These are phyloP conservation scores for Herpomyces periplanetae DNA, from an alignment of 2,329 filamentous ascomycete species.

Conservation along the genomic window DNA sequence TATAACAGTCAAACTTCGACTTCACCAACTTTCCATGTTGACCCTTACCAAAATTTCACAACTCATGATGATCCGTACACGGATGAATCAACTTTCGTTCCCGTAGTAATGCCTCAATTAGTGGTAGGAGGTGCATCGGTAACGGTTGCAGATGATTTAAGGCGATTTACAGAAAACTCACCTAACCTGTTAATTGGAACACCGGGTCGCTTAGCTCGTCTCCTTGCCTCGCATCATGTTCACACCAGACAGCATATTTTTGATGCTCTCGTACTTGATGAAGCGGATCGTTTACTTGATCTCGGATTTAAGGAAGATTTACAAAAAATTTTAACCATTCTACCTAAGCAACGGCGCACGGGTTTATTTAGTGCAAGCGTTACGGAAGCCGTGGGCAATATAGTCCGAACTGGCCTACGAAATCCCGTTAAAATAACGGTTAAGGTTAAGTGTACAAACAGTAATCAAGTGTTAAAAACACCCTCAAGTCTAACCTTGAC, in stretches of 20 bases:
- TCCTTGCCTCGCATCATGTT: constrained; percentile 50
- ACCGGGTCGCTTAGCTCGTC: constrained; percentile 51
- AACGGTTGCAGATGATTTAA: constrained; percentile 45
- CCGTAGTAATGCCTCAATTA: constrained; percentile 44
- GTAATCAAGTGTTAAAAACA: constrained; percentile 44
- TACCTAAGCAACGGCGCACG: constrained; percentile 74
- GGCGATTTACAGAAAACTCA: constrained; percentile 38
- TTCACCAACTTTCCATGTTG: constrained; percentile 10
- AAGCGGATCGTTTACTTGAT: constrained; percentile 68
- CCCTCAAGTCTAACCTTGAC: constrained; percentile 75
- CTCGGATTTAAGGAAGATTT: constrained; percentile 74
- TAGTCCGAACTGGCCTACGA: constrained; percentile 57
- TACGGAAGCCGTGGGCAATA: constrained; percentile 70
- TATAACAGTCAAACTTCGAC: too few relatives aligned
- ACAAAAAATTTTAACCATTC: constrained; percentile 36
- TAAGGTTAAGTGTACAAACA: constrained; percentile 39
- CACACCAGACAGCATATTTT: constrained; percentile 62
- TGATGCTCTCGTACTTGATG: constrained; percentile 64
- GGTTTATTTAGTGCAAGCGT: constrained; percentile 81
- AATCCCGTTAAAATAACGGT: constrained; percentile 87
- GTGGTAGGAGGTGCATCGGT: constrained; percentile 40
- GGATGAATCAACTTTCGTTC: too few relatives aligned
- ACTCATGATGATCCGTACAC: too few relatives aligned
- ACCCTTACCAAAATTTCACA: too few relatives aligned
- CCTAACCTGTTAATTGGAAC: constrained; percentile 71